These are phyloP conservation scores for Phytophthora fragariaefolia DNA, from an alignment of 352 stramenopile species.

Conservation along the genomic window DNA sequence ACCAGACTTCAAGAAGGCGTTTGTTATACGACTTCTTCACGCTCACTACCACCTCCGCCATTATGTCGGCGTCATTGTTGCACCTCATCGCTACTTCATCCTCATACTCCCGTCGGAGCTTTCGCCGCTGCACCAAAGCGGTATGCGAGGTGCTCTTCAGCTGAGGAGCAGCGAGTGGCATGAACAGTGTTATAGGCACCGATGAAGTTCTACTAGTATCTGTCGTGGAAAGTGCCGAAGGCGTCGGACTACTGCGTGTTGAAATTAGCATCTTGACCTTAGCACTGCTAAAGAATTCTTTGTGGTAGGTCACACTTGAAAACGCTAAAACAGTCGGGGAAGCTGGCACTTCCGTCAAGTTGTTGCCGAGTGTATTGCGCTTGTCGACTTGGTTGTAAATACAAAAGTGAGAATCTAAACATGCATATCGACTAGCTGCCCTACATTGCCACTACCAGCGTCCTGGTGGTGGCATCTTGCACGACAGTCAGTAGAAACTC, in stretches of 20 bases:
- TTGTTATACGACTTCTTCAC: constrained; percentile 17
- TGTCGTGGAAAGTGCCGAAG: not conserved
- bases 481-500: constrained; percentile 1
- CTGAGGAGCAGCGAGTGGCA: constrained; percentile 15
- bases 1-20: constrained; percentile 15
- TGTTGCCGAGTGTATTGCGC: constrained; percentile 13
- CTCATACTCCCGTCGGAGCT: constrained; percentile 14
- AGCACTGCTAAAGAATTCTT: constrained; percentile 15
- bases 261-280: constrained; percentile 4
- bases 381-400: constrained; percentile 1
- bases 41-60: constrained; percentile 10
- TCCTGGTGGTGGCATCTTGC: not conserved
- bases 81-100: constrained; percentile 9
- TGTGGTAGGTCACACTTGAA: constrained; percentile 7
- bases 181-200: constrained; percentile 11
- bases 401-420: constrained; percentile 7
- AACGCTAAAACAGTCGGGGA: constrained; percentile 4
- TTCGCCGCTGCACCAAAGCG: constrained; percentile 6
- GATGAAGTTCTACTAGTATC: not conserved
- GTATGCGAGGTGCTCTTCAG: constrained; percentile 20
- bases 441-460: constrained; percentile 11
- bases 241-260: not conserved
- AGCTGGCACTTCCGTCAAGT: constrained; percentile 7
- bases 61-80: constrained; percentile 13
- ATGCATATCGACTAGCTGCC: constrained; percentile 9